These are phyloP conservation scores for Apophysomyces trapeziformis DNA, from an alignment of 371 early-diverging fungal species.

Conservation along the genomic window DNA sequence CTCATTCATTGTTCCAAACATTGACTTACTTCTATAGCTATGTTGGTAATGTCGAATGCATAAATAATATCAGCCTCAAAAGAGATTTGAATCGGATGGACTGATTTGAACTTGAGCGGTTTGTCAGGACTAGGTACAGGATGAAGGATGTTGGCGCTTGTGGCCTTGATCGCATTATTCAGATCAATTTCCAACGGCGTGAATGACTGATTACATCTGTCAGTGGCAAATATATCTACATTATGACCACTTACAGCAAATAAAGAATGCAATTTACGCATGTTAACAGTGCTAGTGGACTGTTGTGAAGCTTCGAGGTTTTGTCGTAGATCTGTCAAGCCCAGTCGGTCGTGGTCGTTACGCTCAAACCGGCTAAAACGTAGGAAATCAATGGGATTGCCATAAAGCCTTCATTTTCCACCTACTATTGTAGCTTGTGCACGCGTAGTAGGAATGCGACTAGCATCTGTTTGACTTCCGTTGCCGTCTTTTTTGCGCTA, in stretches of 20 bases:
- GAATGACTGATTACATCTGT: constrained; percentile 31
- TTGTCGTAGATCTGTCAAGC: constrained; percentile 23
- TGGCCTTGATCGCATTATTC: constrained; percentile 36
- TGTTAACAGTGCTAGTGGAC: constrained; percentile 29
- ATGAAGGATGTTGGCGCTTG: constrained; percentile 37
- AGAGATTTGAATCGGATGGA: constrained; percentile 36
- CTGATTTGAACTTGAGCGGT: constrained; percentile 35
- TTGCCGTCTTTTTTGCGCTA: constrained; percentile 25
- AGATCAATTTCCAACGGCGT: constrained; percentile 40
- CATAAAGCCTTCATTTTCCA: background rate
- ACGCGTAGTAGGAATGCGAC: constrained; percentile 38
- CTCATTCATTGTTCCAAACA: too few relatives aligned
- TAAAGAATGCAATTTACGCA: constrained; percentile 36
- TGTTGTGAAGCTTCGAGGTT: constrained; percentile 30
- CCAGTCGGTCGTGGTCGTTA: constrained; percentile 15
- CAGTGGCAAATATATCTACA: constrained; percentile 3
- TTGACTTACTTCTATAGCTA: constrained; percentile 46
- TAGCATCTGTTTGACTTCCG: constrained; percentile 39
- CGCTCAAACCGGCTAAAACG: constrained; percentile 23
- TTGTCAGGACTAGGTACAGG: constrained; percentile 50
- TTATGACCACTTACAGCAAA: constrained; percentile 30
- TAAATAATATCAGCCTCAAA: constrained; percentile 48
- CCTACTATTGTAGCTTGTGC: constrained; percentile 31
- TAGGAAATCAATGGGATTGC: background rate
- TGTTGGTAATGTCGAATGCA: constrained; percentile 32